Conservation (phyloP, 345 rosid species). For the Viola odorata region DNA sequence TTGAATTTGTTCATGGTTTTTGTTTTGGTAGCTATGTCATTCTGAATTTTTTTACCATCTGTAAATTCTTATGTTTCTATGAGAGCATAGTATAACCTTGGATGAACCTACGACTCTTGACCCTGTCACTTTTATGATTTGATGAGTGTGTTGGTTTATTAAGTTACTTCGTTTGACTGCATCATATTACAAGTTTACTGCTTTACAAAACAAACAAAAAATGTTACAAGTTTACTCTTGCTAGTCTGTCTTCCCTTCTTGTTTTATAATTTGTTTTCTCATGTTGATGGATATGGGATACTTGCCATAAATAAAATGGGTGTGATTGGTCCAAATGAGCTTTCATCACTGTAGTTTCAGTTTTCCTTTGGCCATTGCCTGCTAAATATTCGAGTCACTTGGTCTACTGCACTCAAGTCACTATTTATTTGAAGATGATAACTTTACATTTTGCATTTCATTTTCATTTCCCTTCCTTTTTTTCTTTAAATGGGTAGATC, state of each 20-base stretch:
- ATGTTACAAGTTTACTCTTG: neutral
- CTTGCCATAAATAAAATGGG: neutral
- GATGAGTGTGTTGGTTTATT: neutral
- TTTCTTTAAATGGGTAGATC: constrained; percentile 64
- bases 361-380: neutral
- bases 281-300: neutral
- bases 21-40: too few species aligned
- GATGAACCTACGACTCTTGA: neutral
- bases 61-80: neutral
- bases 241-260: neutral
- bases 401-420: constrained; percentile 14
- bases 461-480: constrained; percentile 15
- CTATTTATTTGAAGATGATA: constrained; percentile 1
- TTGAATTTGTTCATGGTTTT: neutral
- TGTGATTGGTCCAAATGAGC: neutral
- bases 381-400: neutral
- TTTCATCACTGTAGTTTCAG: neutral
- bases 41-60: too few species aligned
- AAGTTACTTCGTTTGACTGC: neutral
- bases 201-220: neutral
- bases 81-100: neutral
- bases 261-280: neutral
- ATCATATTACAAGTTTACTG: neutral
- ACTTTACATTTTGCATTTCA: constrained; percentile 27
- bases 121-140: neutral